Evolutionary conservation across 768 basidiomycete species (phyloP).

Genomic region (Neoboletus magnificus): DNA sequence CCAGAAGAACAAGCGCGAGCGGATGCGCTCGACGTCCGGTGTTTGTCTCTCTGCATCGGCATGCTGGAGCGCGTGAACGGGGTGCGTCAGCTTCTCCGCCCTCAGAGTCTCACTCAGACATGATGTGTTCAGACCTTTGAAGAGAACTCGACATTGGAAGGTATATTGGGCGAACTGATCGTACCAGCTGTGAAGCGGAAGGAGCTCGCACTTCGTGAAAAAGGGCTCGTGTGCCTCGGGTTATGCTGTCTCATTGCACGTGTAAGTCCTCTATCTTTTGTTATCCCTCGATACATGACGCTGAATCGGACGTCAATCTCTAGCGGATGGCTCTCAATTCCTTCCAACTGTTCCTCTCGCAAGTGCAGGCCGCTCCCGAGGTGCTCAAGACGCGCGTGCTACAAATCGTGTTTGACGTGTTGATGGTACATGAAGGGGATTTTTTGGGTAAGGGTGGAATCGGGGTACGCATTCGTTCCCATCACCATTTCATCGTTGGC

Average conservation of each 20-base stretch:
- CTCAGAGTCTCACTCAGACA: neutral
- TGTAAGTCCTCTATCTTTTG: slow-evolving; percentile 3
- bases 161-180: slow-evolving; percentile 75
- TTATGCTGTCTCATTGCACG: slow-evolving; percentile 74
- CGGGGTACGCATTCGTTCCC: slow-evolving; percentile 20
- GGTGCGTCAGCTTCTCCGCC: slow-evolving; percentile 41
- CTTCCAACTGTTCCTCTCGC: slow-evolving; percentile 79
- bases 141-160: slow-evolving; percentile 69
- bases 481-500: neutral
- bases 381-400: slow-evolving; percentile 65
- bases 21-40: slow-evolving; percentile 69
- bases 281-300: no score
- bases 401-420: slow-evolving; percentile 80
- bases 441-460: slow-evolving; percentile 49
- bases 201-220: slow-evolving; percentile 63
- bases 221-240: slow-evolving; percentile 66
- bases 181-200: slow-evolving; percentile 89
- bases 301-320: neutral
- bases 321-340: slow-evolving; percentile 42
- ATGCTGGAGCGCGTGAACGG: slow-evolving; percentile 85
- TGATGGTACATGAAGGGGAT: slow-evolving; percentile 77
- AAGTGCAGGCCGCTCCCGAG: slow-evolving; percentile 63
- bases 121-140: slow-evolving; percentile 43
- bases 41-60: slow-evolving; percentile 72
- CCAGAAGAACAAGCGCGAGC: slow-evolving; percentile 56